Conservation (phyloP, 2,329 filamentous ascomycete genomes). For the Didymella exigua region DNA sequence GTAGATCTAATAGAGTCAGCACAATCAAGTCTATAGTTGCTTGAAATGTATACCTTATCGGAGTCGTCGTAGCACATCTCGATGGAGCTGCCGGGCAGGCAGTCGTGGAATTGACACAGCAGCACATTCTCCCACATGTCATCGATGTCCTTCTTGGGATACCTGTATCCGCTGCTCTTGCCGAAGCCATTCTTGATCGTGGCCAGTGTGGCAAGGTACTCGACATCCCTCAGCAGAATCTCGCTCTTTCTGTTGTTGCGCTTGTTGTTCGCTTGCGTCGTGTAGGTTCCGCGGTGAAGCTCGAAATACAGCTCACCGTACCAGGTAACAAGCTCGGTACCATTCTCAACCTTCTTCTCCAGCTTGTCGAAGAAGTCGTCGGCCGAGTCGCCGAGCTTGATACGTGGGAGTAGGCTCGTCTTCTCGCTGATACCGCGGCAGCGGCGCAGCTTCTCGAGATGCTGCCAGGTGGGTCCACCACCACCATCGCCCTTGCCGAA, state of each 20-base stretch:
- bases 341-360: conserved; percentile 72
- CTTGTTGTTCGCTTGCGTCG: conserved; percentile 97
- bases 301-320: conserved; percentile 99
- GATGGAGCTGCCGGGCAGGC: conserved; percentile 90
- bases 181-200: conserved; percentile 68
- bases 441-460: conserved; percentile 91
- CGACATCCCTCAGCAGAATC: conserved; percentile 82
- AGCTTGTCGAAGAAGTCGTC: conserved; percentile 92
- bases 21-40: not conserved
- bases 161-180: conserved; percentile 67
- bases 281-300: conserved; percentile 95
- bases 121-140: conserved; percentile 93
- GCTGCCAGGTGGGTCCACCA: conserved; percentile 90
- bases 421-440: conserved; percentile 92
- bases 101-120: conserved; percentile 97
- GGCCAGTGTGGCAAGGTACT: conserved; percentile 84
- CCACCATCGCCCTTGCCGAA: conserved; percentile 98
- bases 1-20: conserved; percentile 64
- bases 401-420: conserved; percentile 78
- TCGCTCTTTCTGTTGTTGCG: conserved; percentile 88
- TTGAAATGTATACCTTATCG: conserved; percentile 61
- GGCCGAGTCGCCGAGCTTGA: conserved; percentile 87
- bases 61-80: conserved; percentile 99
- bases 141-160: conserved; percentile 93
- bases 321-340: conserved; percentile 85